Evolutionary conservation across 371 early-diverging fungal species (phyloP).

Genomic region (Lichtheimia corymbifera): DNA sequence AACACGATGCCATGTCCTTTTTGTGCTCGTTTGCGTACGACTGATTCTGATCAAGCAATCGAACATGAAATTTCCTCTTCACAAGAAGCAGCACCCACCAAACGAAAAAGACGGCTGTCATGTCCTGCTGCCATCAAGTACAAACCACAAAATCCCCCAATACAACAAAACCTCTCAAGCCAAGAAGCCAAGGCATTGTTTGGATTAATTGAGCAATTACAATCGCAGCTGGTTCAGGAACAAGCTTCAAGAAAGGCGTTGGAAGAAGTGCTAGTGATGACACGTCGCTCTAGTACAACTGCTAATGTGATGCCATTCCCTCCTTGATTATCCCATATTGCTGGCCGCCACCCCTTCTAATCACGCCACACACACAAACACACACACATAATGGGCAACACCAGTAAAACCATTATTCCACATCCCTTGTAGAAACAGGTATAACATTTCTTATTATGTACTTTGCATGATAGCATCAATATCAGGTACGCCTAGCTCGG

Average conservation of each 20-base stretch:
- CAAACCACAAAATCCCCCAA: background rate
- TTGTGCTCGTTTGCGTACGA: background rate
- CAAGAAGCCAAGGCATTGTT: conserved; percentile 8
- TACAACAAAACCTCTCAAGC: conserved; percentile 1
- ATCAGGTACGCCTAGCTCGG: conserved; percentile 48
- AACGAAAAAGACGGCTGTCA: background rate
- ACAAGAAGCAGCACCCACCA: background rate
- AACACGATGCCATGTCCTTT: background rate
- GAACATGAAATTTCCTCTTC: background rate
- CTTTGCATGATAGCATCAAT: conserved; percentile 25
- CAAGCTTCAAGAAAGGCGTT: background rate
- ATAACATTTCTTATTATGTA: too few species aligned
- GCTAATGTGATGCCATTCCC: background rate
- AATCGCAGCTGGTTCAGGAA: conserved; percentile 1
- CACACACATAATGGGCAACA: background rate
- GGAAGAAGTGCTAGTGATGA: background rate
- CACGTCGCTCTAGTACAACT: background rate
- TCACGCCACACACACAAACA: too few species aligned
- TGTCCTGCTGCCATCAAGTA: conserved; percentile 13
- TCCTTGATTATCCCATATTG: background rate
- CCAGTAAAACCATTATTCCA: conserved; percentile 13
- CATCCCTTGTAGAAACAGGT: conserved; percentile 7
- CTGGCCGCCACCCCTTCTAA: too few species aligned
- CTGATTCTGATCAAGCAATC: background rate
- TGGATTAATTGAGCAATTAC: conserved; percentile 4